A percentile compares a stretch with the other conserved stretches of the same genome.
Evolutionary conservation across 495 filamentous ascomycete genomes (phyloP).

Genomic region (Letharia lupina): DNA sequence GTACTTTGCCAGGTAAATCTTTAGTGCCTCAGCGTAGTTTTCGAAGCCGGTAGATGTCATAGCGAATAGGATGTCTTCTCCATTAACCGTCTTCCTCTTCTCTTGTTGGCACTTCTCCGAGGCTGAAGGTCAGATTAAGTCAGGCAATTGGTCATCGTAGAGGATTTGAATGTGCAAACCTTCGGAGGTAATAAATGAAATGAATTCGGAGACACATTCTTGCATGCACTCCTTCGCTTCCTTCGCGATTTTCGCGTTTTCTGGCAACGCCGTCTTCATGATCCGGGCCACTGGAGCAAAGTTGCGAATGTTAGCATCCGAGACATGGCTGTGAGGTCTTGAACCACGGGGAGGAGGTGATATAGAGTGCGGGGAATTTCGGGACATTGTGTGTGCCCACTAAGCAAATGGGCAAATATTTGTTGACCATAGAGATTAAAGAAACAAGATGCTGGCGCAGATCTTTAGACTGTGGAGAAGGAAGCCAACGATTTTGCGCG

Average conservation of each 20-base stretch:
- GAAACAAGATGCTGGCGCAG: conserved; percentile 33
- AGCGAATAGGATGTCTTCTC: conserved; percentile 95
- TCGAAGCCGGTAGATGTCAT: conserved; percentile 99
- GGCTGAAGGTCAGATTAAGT: conserved; percentile 48
- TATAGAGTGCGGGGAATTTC: conserved; percentile 39
- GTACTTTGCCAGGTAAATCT: conserved; percentile 97
- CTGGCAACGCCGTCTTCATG: conserved; percentile 94
- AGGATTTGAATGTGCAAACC: conserved; percentile 45
- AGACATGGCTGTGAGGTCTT: conserved; percentile 29
- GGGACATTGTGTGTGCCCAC: conserved; percentile 34
- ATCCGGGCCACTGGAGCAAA: conserved; percentile 94
- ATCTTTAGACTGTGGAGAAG: conserved; percentile 32
- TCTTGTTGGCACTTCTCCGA: conserved; percentile 99
- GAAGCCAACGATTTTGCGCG: conserved; percentile 27
- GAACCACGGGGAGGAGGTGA: conserved; percentile 30
- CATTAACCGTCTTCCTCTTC: conserved; percentile 97
- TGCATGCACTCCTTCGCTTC: conserved; percentile 99
- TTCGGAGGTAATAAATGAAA: conserved; percentile 99
- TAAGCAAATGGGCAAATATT: conserved; percentile 28
- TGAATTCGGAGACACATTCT: conserved; percentile 99
- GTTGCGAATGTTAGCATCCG: conserved; percentile 84
- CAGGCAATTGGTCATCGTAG: conserved; percentile 23
- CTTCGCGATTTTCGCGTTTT: conserved; percentile 98
- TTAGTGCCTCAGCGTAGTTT: conserved; percentile 95
- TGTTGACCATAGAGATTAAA: conserved; percentile 32